Evolutionary conservation across 192 early-diverging fungal genomes (phyloP), one percentile per base, ranked within the genome.

Genomic region (Pecoramyces ruminantium): DNA sequence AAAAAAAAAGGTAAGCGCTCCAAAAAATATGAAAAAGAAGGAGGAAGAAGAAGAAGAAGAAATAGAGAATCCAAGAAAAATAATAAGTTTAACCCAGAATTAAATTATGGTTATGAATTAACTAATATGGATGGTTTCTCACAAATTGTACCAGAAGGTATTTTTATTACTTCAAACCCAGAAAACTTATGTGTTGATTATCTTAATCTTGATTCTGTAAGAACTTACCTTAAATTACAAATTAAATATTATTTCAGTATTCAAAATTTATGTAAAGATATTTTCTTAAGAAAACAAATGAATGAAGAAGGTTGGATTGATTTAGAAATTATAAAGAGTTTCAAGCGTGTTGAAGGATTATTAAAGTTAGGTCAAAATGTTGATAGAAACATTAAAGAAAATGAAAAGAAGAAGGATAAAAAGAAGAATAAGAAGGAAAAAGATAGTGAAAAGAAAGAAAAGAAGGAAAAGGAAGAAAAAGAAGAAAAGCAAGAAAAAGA

Each of bases 191-290:
- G 17, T 67, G 51, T 67, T 67, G 25, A 67, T 67, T 67, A 67
- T n/a, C 51, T 67, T n/a, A n/a, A 67, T 67, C 18, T 67, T 25
- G 51, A 67, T n/a, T 67, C 51, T n/a, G 51, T 67, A 4, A 67
- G 25, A n/a, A 67, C 51, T 11, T 67, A 67, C 8, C 17, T 67
- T 17, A 67, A 67, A 21, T 67, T 67, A 67, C 88, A 89, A 83
- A 84, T 89, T 79, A 93, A 99, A 84, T 99, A 95, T 86, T 99
- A 99, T 87, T 98, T 98, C 83, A 96, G 94, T 78, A 90, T 97
- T 77, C 96, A 98, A 58, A 99, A 99, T 82, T 88, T 99, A 79
- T 96, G 95, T 92, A 94, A 93, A 79, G 97, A 99, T 85, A 88
- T 98, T 27, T 99, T 89, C 86, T 95, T 99, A 87, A 92, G 97